Base-by-base conservation (phyloP, 495 filamentous ascomycete genomes). In the Podospora conica region DNA sequence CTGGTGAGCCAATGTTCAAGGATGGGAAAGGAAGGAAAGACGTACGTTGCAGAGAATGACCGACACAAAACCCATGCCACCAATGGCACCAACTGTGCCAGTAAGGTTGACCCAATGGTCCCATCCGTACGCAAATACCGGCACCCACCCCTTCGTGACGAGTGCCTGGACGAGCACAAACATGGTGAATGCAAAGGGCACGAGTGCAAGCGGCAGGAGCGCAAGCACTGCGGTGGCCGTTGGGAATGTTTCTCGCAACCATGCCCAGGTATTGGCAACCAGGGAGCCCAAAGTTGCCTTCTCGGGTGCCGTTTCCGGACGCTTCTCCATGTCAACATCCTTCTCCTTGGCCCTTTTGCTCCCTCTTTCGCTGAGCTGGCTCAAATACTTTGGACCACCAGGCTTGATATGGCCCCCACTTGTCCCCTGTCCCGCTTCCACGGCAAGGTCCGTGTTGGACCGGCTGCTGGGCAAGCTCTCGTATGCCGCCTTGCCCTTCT, bases 21-120 rank as follows among this genome's bases (percentile, higher is more conserved):
- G 7, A 11, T 12, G 20, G 2, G 15, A 21, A 22, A 25, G 23
- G 18, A 55, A 18, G 3, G 3, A 55, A 55, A 53, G 58, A 81
- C 86, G 80, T 74, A 88, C 86, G 64, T 90, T 89, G 77, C 86
- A 89, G 9, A 90, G 74, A 58, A 89, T 80, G 3, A 88, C 86
- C 9, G 86, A 88, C 6, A 90, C 69, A 63, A 90, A 87, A 1
- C 79, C 87, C 87, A 90, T 90, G 7, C 86, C 87, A 10, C 84
- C 86, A 62, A 89, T 78, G 6, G 82, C 82, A 9, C 87, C 87
- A 2, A 89, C 76, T 0, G 84, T 85, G 5, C 86, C 87, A 8
- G 87, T 90, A 69, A 81, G 87, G 25, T 77, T 76, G 11, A 90
- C 86, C 87, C 87, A 89, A 58, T 85, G 82, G 65, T 88, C 81